phyloP scores from a whole-genome alignment of 2,329 filamentous ascomycete species.

The Hypoxylon sp. region DNA sequence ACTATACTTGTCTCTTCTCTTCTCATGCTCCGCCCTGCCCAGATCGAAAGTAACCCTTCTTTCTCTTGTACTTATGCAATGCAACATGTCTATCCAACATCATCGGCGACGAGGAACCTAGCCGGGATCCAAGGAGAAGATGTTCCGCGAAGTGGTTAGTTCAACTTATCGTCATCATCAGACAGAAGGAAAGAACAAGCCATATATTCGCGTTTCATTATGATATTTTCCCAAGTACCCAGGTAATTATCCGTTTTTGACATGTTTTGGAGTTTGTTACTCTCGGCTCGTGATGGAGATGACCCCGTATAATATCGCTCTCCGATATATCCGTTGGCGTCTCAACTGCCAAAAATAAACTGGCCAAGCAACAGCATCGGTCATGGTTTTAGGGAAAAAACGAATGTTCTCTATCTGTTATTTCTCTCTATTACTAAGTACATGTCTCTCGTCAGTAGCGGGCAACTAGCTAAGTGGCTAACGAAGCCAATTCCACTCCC shows the following conservation, averaged over 20 bases:
- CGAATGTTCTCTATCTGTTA: background rate
- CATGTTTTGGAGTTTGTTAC: background rate
- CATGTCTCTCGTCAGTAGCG: no score
- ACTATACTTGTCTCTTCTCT: background rate
- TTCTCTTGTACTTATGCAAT: conserved; percentile 38
- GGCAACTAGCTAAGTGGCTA: background rate
- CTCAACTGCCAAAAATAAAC: conserved; percentile 30
- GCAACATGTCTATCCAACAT: conserved; percentile 28
- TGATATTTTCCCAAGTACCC: no score
- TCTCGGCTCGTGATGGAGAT: conserved; percentile 18
- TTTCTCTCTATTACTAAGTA: no score
- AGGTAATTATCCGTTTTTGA: background rate
- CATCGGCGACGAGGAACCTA: conserved; percentile 18
- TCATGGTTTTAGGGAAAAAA: conserved; percentile 19
- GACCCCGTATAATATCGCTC: conserved; percentile 5
- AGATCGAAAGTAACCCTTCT: conserved; percentile 27
- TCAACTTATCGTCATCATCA: no score
- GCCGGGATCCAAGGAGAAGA: conserved; percentile 26
- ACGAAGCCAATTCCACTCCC: background rate
- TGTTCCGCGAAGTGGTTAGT: conserved; percentile 23
- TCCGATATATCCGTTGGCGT: background rate
- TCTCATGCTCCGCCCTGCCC: conserved; percentile 34
- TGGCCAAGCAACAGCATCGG: background rate
- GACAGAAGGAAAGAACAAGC: conserved; percentile 17
- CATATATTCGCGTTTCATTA: background rate